phyloP scores from a whole-genome alignment of 345 rosid genomes.

The Camelina hispida region DNA sequence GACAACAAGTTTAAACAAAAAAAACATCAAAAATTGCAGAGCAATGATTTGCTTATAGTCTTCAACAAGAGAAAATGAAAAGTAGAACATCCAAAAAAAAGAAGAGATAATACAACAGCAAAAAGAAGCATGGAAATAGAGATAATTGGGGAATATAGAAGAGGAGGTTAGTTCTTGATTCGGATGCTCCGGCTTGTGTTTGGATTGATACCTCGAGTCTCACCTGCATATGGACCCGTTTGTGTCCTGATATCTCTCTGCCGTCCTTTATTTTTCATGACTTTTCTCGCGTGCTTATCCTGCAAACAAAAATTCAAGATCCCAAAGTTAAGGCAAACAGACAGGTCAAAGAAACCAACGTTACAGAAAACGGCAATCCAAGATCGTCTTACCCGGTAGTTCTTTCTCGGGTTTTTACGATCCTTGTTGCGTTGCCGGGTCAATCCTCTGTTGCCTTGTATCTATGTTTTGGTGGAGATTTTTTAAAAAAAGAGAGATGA shows the following conservation, averaged over 20 bases:
- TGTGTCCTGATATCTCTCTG: slow-evolving; percentile 61
- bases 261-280: slow-evolving; percentile 56
- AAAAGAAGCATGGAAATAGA: slow-evolving; percentile 2
- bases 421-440: slow-evolving; percentile 68
- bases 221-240: slow-evolving; percentile 69
- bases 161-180: slow-evolving; percentile 49
- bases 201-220: slow-evolving; percentile 66
- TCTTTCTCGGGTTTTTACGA: slow-evolving; percentile 82
- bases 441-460: slow-evolving; percentile 69
- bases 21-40: slow-evolving; percentile 24
- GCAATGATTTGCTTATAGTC: slow-evolving; percentile 13
- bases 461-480: slow-evolving; percentile 48
- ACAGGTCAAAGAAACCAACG: neutral
- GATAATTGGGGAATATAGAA: neutral
- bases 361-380: slow-evolving; percentile 8
- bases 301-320: slow-evolving; percentile 36
- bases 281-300: slow-evolving; percentile 58
- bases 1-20: neutral
- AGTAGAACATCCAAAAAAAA: neutral
- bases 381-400: slow-evolving; percentile 58
- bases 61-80: neutral
- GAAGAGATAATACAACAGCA: slow-evolving; percentile 20
- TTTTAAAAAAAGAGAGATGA: neutral
- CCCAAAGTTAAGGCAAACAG: slow-evolving; percentile 14
- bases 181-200: slow-evolving; percentile 68